phyloP scores from a whole-genome alignment of 257 asterid genomes.

The Salvia rosmarinus region DNA sequence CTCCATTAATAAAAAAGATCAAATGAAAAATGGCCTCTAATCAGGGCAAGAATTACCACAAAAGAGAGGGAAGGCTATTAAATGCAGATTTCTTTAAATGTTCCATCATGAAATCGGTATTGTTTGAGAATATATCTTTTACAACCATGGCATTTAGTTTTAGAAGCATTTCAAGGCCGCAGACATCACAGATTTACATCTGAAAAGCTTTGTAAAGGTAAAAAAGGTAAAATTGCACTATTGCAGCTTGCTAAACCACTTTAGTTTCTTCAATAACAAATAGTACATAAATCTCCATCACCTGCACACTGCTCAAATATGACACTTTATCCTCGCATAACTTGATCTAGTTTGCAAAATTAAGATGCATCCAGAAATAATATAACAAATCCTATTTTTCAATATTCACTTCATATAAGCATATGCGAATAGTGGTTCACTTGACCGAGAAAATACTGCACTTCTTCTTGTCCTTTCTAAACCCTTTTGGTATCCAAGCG shows the following conservation, averaged over 20 bases:
- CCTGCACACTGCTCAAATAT: not conserved
- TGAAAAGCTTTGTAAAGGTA: not conserved
- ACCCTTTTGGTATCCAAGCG: conserved; percentile 1
- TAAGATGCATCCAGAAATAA: not conserved
- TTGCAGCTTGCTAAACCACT: conserved; percentile 4
- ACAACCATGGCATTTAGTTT: not conserved
- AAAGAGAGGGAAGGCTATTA: not conserved
- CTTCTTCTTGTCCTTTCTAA: conserved; percentile 6
- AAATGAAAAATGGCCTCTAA: not conserved
- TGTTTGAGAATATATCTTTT: not conserved
- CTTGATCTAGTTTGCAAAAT: conserved; percentile 8
- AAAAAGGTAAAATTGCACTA: not conserved
- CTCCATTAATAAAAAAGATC: not conserved
- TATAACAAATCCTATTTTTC: not conserved
- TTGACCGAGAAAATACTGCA: not conserved
- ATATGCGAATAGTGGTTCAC: not conserved
- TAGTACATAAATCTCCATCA: conserved; percentile 13
- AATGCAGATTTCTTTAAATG: not conserved
- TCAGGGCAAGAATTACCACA: not conserved
- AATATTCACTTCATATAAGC: conserved; percentile 24
- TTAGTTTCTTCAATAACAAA: not conserved
- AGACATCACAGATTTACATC: not conserved
- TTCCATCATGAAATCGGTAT: not conserved
- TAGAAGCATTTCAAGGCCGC: conserved; percentile 9
- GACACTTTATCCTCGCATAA: conserved; percentile 19